Conservation (phyloP, 352 stramenopile genomes). For the Heterotrichella gracilis region DNA sequence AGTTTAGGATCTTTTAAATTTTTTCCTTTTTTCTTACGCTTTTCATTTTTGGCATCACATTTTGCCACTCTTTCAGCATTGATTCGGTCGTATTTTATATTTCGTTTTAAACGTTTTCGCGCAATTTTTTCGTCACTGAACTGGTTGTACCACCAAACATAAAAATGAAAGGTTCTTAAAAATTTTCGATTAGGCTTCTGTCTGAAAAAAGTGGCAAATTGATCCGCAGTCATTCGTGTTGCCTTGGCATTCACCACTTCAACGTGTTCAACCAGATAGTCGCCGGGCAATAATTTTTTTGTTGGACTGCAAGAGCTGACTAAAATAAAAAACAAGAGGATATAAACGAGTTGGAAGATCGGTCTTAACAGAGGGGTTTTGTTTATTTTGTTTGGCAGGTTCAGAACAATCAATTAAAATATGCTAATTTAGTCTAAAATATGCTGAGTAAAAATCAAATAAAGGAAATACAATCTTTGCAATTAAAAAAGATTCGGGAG, state of each 20-base stretch:
- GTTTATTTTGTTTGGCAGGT: neutral
- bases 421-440: neutral
- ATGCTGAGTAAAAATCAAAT: conserved; percentile 5
- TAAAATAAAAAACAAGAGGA: neutral
- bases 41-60: neutral
- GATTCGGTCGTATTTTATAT: neutral
- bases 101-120: neutral
- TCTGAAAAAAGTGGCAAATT: neutral
- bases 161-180: neutral
- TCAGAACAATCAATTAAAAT: neutral
- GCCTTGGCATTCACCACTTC: neutral
- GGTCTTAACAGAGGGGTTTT: neutral
- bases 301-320: neutral
- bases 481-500: neutral
- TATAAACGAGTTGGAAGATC: neutral
- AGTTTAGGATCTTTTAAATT: neutral
- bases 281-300: neutral
- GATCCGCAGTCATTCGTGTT: neutral
- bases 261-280: neutral
- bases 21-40: neutral
- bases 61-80: neutral
- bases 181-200: neutral
- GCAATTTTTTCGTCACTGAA: neutral
- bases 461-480: conserved; percentile 4
- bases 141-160: neutral